phyloP scores from a whole-genome alignment of 2,329 filamentous ascomycete genomes.

The Ophiocordyceps camponoti-rufipedis region DNA sequence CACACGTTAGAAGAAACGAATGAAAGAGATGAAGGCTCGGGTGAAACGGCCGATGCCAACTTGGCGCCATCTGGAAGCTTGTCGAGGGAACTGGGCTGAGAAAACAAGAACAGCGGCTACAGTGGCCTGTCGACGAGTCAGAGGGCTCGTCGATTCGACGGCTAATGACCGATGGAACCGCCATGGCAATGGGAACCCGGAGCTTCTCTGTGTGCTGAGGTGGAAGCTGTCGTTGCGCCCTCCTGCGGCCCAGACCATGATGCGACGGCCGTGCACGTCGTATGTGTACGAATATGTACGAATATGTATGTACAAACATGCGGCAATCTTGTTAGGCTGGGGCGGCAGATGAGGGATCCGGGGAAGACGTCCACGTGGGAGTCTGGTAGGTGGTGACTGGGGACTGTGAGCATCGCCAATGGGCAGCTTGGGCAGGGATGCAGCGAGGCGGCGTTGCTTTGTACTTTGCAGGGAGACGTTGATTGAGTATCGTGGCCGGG shows the following conservation, averaged over 20 bases:
- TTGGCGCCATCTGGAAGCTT: neutral
- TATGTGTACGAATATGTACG: neutral
- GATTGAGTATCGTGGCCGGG: too few species aligned
- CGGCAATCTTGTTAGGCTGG: too few species aligned
- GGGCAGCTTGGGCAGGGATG: neutral
- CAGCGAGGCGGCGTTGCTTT: neutral
- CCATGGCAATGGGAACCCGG: neutral
- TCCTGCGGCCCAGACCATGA: neutral
- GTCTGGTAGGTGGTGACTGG: neutral
- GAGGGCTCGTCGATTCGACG: neutral
- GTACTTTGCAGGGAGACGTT: neutral
- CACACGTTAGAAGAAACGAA: neutral
- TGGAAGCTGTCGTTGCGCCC: neutral
- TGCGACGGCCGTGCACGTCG: neutral
- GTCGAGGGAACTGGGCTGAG: neutral
- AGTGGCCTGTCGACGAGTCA: neutral
- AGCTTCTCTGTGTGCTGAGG: too few species aligned
- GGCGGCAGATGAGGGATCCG: too few species aligned
- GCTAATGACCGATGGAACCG: neutral
- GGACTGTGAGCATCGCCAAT: neutral
- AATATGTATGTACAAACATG: neutral
- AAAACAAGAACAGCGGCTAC: neutral
- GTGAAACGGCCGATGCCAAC: neutral
- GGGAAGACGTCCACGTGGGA: neutral
- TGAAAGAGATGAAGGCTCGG: neutral